phyloP scores from a whole-genome alignment of 805 yeast genomes.

The Zygotorulaspora danielsina region DNA sequence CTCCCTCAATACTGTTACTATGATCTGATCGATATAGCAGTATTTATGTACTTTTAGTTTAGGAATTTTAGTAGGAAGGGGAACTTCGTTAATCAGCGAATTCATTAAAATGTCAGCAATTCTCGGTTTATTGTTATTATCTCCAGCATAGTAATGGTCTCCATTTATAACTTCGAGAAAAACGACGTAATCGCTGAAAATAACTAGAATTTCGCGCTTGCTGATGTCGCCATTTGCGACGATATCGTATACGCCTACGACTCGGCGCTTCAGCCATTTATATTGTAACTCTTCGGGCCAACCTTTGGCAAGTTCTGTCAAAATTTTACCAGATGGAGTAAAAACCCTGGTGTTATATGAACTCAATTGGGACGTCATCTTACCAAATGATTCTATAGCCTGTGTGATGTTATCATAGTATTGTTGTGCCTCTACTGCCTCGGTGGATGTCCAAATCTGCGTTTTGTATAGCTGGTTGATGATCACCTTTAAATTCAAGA shows the following conservation, averaged over 20 bases:
- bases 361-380: constrained; percentile 39
- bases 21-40: constrained; percentile 55
- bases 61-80: constrained; percentile 63
- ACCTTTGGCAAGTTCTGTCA: constrained; percentile 74
- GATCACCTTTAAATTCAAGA: constrained; percentile 66
- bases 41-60: constrained; percentile 62
- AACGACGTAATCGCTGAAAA: constrained; percentile 77
- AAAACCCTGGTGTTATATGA: constrained; percentile 64
- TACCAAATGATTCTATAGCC: constrained; percentile 80
- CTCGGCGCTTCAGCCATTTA: constrained; percentile 84
- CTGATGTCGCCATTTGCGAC: constrained; percentile 34
- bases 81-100: constrained; percentile 79
- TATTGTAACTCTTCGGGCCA: constrained; percentile 88
- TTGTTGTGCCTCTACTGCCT: constrained; percentile 30
- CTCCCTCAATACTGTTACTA: constrained; percentile 42
- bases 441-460: constrained; percentile 42
- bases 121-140: constrained; percentile 42
- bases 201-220: constrained; percentile 54
- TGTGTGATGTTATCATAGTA: constrained; percentile 52
- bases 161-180: constrained; percentile 54
- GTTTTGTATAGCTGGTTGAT: constrained; percentile 55
- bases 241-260: constrained; percentile 67
- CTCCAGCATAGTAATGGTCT: constrained; percentile 24
- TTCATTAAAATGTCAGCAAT: constrained; percentile 84
- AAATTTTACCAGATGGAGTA: constrained; percentile 85